Conservation (phyloP, 768 basidiomycete species). For the Leccinum obscurum region DNA sequence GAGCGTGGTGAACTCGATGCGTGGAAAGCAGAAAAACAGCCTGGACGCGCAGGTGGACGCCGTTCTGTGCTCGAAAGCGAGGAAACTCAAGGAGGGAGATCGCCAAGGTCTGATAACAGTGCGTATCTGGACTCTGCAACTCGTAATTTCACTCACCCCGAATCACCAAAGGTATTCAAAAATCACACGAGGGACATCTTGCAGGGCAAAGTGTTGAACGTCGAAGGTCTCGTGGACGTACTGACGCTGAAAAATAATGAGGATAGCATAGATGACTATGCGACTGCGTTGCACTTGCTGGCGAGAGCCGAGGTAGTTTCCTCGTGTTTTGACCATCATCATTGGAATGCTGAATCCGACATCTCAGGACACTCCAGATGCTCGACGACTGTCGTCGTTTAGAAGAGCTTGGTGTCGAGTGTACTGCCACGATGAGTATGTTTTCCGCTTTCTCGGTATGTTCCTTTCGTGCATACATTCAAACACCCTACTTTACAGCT, state of each 20-base stretch:
- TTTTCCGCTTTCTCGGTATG: conserved; percentile 12
- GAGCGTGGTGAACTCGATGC: conserved; percentile 44
- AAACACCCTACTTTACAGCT: conserved; percentile 47
- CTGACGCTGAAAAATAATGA: conserved; percentile 83
- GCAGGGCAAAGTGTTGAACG: conserved; percentile 68
- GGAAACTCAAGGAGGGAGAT: conserved; percentile 37
- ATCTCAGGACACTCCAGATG: conserved; percentile 66
- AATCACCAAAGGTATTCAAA: conserved; percentile 58
- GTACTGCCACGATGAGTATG: conserved; percentile 87
- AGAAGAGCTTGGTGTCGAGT: conserved; percentile 84
- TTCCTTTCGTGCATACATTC: not conserved
- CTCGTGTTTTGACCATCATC: not conserved
- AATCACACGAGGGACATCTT: conserved; percentile 66
- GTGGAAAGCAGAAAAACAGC: conserved; percentile 57
- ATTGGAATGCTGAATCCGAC: conserved; percentile 7
- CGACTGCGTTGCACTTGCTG: conserved; percentile 67
- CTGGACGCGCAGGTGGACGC: conserved; percentile 69
- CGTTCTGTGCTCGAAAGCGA: conserved; percentile 56
- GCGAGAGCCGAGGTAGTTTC: conserved; percentile 49
- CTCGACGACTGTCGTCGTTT: conserved; percentile 66
- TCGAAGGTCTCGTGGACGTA: conserved; percentile 83
- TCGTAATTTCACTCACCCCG: not conserved
- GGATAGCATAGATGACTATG: conserved; percentile 59
- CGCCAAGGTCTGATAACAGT: conserved; percentile 51
- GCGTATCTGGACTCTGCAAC: not conserved